A percentile compares a stretch with the other conserved stretches of the same genome.
Evolutionary conservation across 2,329 filamentous ascomycete species (phyloP).

Genomic region (Helotiales sp.): DNA sequence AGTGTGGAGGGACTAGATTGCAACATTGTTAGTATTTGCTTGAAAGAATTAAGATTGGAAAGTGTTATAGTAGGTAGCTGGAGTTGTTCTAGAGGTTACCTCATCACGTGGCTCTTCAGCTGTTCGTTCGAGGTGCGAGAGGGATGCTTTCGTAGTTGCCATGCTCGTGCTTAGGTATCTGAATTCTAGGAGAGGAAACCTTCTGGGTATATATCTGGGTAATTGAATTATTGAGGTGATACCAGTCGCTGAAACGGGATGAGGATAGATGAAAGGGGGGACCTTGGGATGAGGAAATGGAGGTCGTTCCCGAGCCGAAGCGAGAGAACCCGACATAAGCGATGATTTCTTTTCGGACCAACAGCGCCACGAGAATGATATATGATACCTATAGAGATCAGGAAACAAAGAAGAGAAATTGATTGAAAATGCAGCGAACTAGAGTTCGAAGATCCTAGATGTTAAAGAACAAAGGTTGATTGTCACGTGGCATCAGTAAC

Average conservation of each 20-base stretch:
- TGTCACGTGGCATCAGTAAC: too few species aligned
- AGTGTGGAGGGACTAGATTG: slow-evolving; percentile 56
- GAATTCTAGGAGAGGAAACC: not conserved
- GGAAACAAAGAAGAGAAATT: too few species aligned
- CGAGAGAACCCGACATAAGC: too few species aligned
- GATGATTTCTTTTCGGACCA: too few species aligned
- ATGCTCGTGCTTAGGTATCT: not conserved
- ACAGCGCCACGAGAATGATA: too few species aligned
- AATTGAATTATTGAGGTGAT: not conserved
- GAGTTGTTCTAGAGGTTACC: slow-evolving; percentile 41
- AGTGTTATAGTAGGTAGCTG: too few species aligned
- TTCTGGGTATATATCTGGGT: not conserved
- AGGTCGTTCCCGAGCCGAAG: too few species aligned
- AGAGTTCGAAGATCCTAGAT: too few species aligned
- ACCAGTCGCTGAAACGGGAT: not conserved
- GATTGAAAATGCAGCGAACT: too few species aligned
- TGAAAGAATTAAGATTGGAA: not conserved
- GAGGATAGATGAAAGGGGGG: not conserved
- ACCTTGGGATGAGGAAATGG: too few species aligned
- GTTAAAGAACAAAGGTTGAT: too few species aligned
- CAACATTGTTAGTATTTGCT: slow-evolving; percentile 1
- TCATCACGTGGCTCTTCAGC: slow-evolving; percentile 70
- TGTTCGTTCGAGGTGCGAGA: slow-evolving; percentile 70
- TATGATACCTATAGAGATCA: too few species aligned
- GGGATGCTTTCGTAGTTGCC: slow-evolving; percentile 10